Base-by-base conservation (phyloP, 768 basidiomycete species). In the Glaciozyma martinii region DNA sequence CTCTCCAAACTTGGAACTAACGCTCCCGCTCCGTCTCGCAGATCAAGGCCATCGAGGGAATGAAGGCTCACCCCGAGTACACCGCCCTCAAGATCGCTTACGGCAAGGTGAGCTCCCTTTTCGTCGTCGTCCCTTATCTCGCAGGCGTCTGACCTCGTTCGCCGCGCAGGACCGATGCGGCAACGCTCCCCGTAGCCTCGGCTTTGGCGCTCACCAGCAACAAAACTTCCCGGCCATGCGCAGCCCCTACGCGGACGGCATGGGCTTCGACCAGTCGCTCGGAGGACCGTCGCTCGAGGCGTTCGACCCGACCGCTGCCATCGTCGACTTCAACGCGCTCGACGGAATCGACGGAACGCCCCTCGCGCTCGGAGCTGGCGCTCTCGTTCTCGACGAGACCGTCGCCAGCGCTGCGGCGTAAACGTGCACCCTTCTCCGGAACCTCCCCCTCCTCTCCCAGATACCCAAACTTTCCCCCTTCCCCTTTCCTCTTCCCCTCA, bases 1-100 rank as follows among this genome's bases (percentile, higher is more conserved):
- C 3, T 37, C 21, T 2, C 1, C 3, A 12, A 40, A 5, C 56
- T 29, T 2, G n/a, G 40, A 30, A 8, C 16, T 27, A 21, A 50
- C 16, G 18, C 16, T 8, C 19, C 32, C 10, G 12, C 18, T n/a
- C 30, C 7, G 12, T 3, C 57, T n/a, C 8, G 27, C 5, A 70
- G 68, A 91, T 92, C 81, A 97, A 97, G 80, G 92, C 94, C n/a
- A 93, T 98, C 73, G 94, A 98, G 63, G 87, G 86, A 12, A 83
- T 95, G 77, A 94, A 94, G 83, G 84, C 81, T 74, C 89, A 90
- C 75, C 84, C 89, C 3, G 93, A 97, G 74, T 98, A 98, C 74
- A 80, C 84, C 23, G 86, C 86, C 76, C 78, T 97, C 70, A 86
- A 90, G 47, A 89, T 99, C 64, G 87, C 91, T 21, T 92, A 93